Base-by-base conservation (phyloP, 495 filamentous ascomycete genomes). In the Xylaria acuta region DNA sequence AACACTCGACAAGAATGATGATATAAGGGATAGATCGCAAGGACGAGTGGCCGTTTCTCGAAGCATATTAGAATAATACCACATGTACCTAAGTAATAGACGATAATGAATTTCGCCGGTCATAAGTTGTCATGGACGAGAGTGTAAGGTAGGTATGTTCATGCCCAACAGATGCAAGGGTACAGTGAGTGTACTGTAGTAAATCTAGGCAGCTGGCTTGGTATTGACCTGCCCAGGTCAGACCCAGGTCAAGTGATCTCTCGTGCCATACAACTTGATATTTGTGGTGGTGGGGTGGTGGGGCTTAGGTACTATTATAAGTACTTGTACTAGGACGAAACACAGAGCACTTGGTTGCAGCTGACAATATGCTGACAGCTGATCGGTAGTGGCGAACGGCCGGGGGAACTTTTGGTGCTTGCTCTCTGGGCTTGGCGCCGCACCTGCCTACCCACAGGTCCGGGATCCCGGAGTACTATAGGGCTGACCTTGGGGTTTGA, bases 401-500 rank as follows among this genome's bases (percentile, higher is more conserved):
- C 64, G 60, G 38, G n/a, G 25, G 43, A 36, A 56, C 16, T 45
- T 66, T 63, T 43, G 67, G 67, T 70, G 58, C 56, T 51, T 43
- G 43, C 20, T 51, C 63, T 45, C 60, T 40, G 40, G 36, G 49
- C 69, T 71, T 72, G 70, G 70, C 63, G 41, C 70, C 70, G 70
- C 63, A 47, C 70, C 54, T 51, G 30, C 70, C 63, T 75, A 79
- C 74, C 77, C 76, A 76, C 75, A 74, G 66, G 74, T 75, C 74
- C 74, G 67, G 73, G 74, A 67, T 67, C 69, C 77, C 67, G 70
- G 66, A 58, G n/a, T 27, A 62, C 76, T 63, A 56, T 78, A 79
- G 77, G 77, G 77, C 77, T 79, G 77, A 79, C 69, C 75, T 77
- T 77, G 70, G 74, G 75, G 76, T 74, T 79, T 76, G 76, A 79